Evolutionary conservation across 352 stramenopile genomes (phyloP).

Genomic region (Globisporangium nagaii): DNA sequence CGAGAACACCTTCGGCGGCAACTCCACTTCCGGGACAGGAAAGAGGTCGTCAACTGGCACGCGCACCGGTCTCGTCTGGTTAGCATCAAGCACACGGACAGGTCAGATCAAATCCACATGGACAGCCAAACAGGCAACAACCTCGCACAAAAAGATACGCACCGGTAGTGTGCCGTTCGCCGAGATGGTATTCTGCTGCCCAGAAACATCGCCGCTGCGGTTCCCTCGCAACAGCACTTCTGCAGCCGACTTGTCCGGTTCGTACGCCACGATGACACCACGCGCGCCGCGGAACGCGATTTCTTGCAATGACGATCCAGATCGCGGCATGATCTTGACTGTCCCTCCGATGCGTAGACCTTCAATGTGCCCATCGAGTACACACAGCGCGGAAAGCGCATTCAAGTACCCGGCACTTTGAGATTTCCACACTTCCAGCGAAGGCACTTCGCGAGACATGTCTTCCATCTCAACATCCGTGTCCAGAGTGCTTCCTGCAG

Average conservation of each 20-base stretch:
- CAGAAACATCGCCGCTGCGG: slow-evolving; percentile 27
- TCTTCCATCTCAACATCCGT: slow-evolving; percentile 86
- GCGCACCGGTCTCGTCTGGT: slow-evolving; percentile 69
- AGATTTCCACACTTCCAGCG: slow-evolving; percentile 40
- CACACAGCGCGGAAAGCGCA: slow-evolving; percentile 69
- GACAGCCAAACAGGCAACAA: neutral
- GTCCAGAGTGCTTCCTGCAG: slow-evolving; percentile 23
- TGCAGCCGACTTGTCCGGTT: slow-evolving; percentile 74
- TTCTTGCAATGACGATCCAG: slow-evolving; percentile 66
- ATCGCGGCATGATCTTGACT: slow-evolving; percentile 80
- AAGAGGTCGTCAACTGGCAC: slow-evolving; percentile 82
- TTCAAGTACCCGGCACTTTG: slow-evolving; percentile 52
- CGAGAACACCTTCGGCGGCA: slow-evolving; percentile 62
- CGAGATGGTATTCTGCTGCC: slow-evolving; percentile 24
- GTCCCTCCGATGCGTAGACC: slow-evolving; percentile 68
- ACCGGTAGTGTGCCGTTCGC: slow-evolving; percentile 37
- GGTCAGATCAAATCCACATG: neutral
- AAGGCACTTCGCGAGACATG: slow-evolving; percentile 49
- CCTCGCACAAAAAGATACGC: slow-evolving; percentile 12
- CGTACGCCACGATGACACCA: slow-evolving; percentile 73
- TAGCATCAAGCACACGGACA: neutral
- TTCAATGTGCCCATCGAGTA: slow-evolving; percentile 84
- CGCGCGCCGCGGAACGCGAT: slow-evolving; percentile 66
- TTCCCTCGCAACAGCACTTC: slow-evolving; percentile 67
- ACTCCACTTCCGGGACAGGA: slow-evolving; percentile 68